Conservation (phyloP, 148 eudicot genomes). For the Limonium bicolor region DNA sequence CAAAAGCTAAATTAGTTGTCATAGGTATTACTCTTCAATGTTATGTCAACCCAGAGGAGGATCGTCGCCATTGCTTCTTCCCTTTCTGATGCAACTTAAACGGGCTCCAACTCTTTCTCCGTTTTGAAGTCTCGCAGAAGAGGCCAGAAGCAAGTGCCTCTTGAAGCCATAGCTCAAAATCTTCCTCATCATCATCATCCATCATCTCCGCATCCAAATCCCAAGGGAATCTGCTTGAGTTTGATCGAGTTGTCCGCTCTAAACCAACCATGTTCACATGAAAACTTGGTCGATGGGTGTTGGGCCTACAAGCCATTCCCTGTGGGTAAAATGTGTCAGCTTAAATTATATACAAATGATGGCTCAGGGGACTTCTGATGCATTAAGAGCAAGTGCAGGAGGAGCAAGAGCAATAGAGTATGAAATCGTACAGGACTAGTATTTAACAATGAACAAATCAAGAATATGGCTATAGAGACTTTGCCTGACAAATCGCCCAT, state of each 20-base stretch:
- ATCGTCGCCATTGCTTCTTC: slow-evolving; percentile 60
- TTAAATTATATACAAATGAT: too few species aligned
- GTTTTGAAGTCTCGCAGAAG: slow-evolving; percentile 74
- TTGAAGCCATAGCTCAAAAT: slow-evolving; percentile 86
- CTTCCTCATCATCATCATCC: slow-evolving; percentile 82
- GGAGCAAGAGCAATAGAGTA: too few species aligned
- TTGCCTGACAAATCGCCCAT: slow-evolving; percentile 97
- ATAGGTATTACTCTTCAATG: background rate
- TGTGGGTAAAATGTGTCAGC: too few species aligned
- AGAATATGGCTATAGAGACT: too few species aligned
- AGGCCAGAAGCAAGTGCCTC: slow-evolving; percentile 92
- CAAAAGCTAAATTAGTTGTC: too few species aligned
- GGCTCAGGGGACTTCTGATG: too few species aligned
- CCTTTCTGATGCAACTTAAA: slow-evolving; percentile 64
- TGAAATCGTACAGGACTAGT: too few species aligned
- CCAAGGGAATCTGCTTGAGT: slow-evolving; percentile 84
- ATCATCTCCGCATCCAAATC: slow-evolving; percentile 86
- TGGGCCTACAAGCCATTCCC: slow-evolving; percentile 99
- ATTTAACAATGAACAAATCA: background rate
- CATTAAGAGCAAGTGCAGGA: too few species aligned
- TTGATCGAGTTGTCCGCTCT: slow-evolving; percentile 70
- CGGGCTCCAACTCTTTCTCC: slow-evolving; percentile 93
- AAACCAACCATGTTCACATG: slow-evolving; percentile 98
- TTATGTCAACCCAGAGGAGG: slow-evolving; percentile 40
- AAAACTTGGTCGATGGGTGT: slow-evolving; percentile 90